Conservation (phyloP, 148 eudicot species). For the Beta vulgaris region DNA sequence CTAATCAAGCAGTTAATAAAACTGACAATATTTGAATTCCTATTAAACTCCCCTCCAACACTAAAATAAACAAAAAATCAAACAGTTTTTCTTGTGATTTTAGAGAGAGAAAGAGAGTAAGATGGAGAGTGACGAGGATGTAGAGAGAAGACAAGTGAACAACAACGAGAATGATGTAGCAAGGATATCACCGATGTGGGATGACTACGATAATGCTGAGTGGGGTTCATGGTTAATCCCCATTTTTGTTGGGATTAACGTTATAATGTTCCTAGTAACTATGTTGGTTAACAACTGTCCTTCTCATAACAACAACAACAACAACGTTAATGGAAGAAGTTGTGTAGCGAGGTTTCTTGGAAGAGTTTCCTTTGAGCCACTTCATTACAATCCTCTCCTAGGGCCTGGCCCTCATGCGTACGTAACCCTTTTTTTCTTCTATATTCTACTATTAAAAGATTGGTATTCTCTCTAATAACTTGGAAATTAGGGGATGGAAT, state of each 20-base stretch:
- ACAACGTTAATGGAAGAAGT: background rate
- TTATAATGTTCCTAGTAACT: conserved; percentile 47
- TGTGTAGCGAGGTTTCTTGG: conserved; percentile 61
- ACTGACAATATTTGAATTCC: background rate
- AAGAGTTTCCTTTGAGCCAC: conserved; percentile 64
- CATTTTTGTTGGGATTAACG: conserved; percentile 39
- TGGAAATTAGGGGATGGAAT: too few species aligned
- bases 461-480: background rate
- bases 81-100: background rate
- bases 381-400: conserved; percentile 52
- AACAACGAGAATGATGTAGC: background rate
- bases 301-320: conserved; percentile 21
- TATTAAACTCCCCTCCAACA: conserved; percentile 1
- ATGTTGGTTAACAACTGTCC: conserved; percentile 74
- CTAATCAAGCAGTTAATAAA: conserved; percentile 6
- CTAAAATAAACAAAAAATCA: background rate
- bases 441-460: background rate
- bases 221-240: conserved; percentile 82
- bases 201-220: conserved; percentile 30
- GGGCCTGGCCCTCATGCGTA: conserved; percentile 58
- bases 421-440: conserved; percentile 21
- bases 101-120: background rate
- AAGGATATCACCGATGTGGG: conserved; percentile 5
- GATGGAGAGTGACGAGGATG: conserved; percentile 8
- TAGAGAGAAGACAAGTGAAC: background rate